Conservation (phyloP, 768 basidiomycete genomes). For the Chalciporus piperatus region DNA sequence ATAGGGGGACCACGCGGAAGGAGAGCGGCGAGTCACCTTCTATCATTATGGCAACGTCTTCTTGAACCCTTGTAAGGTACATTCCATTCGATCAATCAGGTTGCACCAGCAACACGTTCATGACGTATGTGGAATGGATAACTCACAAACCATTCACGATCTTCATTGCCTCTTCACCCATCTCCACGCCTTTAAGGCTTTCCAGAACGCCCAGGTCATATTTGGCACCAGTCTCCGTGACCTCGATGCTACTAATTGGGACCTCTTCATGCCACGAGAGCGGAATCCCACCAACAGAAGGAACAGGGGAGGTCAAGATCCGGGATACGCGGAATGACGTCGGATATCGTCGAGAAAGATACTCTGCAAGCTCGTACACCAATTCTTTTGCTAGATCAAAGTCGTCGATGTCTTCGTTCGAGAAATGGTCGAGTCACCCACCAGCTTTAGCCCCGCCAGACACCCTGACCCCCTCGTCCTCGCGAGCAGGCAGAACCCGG, state of each 20-base stretch:
- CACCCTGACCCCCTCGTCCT: slow-evolving; percentile 36
- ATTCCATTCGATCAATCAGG: neutral
- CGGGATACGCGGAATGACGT: slow-evolving; percentile 51
- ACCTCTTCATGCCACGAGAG: slow-evolving; percentile 42
- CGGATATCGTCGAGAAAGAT: slow-evolving; percentile 62
- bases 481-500: slow-evolving; percentile 41
- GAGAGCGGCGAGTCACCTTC: slow-evolving; percentile 41
- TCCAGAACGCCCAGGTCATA: slow-evolving; percentile 45
- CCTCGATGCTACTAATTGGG: slow-evolving; percentile 50
- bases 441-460: slow-evolving; percentile 32
- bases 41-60: slow-evolving; percentile 59
- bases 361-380: slow-evolving; percentile 66
- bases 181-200: slow-evolving; percentile 17
- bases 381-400: slow-evolving; percentile 56
- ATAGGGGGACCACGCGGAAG: slow-evolving; percentile 6
- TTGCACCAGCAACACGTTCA: slow-evolving; percentile 4
- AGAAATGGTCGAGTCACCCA: slow-evolving; percentile 5
- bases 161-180: slow-evolving; percentile 52
- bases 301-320: slow-evolving; percentile 7
- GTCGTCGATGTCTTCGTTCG: neutral
- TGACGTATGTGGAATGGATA: neutral
- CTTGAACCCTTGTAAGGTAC: slow-evolving; percentile 45
- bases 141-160: slow-evolving; percentile 63
- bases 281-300: slow-evolving; percentile 23
- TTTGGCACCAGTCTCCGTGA: slow-evolving; percentile 46